Base-by-base conservation (phyloP, 1,284 basidiomycete genomes). In the Leccinum laetum region DNA sequence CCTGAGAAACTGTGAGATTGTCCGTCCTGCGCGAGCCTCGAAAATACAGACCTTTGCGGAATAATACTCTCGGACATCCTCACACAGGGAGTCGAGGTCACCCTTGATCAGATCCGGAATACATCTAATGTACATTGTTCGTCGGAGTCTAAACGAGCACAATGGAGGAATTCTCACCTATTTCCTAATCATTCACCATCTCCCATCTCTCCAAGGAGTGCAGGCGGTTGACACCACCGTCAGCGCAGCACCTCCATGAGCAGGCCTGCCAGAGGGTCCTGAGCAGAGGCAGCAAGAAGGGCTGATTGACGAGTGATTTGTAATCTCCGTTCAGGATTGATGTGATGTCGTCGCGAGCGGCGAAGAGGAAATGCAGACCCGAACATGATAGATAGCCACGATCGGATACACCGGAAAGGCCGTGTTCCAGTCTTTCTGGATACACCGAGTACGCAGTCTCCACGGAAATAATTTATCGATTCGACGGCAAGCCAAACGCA, bases 141-240 rank as follows among this genome's bases (percentile, higher is more conserved):
- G 61, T 70, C 29, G 62, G 49, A 61, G 11, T 24, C 21, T 24
- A 24, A 11, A 24, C 14, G 18, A 53, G 13, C 14, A n/a, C 41
- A 52, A n/a, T 18, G 10, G 8, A 14, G 16, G 10, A 24, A 14
- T 29, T 44, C 75, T 73, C 73, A 79, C 79, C 68, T 62, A 61
- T 70, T 69, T 60, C 75, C 74, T 39, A 76, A 70, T 10, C 73
- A 73, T n/a, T 67, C 61, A 10, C 35, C 60, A 21, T 68, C 61
- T 0, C 29, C 58, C 29, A 62, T 67, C 46, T 75, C 68, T 37
- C 61, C 65, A 65, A 92, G 78, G 14, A 82, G 71, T 89, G 86
- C 24, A 99, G 80, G 21, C 94, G 84, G 77, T 99, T 99, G 2
- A 94, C 94, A 55, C 96, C 97, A 16, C 97, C 97, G 73, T 99